A percentile compares a stretch with the other conserved stretches of the same genome.
Conservation (phyloP, 1,284 basidiomycete species). For the Sporisorium graminicola region DNA sequence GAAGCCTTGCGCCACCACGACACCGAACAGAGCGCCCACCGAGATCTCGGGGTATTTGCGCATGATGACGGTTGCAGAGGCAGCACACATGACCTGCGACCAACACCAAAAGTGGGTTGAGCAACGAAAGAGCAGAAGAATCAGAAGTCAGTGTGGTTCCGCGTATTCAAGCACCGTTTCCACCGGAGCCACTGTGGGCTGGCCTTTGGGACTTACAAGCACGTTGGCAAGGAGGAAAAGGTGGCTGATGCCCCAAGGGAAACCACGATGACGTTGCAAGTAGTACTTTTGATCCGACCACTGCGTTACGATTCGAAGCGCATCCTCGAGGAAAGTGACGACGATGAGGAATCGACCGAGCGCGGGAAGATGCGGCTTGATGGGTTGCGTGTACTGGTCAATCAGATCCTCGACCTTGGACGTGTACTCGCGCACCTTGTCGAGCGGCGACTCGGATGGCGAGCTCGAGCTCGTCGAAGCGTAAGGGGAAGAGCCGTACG, state of each 20-base stretch:
- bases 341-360: constrained; percentile 97
- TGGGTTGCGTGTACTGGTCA: constrained; percentile 91
- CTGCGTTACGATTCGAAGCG: constrained; percentile 90
- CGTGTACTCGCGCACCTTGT: constrained; percentile 83
- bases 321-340: constrained; percentile 97
- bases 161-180: background rate
- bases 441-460: constrained; percentile 74
- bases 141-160: background rate
- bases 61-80: constrained; percentile 87
- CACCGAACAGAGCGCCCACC: constrained; percentile 86
- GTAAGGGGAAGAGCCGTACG: constrained; percentile 60
- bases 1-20: constrained; percentile 92
- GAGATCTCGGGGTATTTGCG: constrained; percentile 90
- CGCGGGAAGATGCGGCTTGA: constrained; percentile 93
- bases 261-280: constrained; percentile 83
- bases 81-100: constrained; percentile 78
- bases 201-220: constrained; percentile 76
- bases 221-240: constrained; percentile 92
- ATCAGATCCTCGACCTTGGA: constrained; percentile 86
- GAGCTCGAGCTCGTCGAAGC: constrained; percentile 40
- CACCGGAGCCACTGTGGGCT: background rate
- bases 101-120: background rate
- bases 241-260: constrained; percentile 94
- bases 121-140: background rate
- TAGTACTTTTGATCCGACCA: constrained; percentile 87